Conservation (phyloP, 495 filamentous ascomycete species). For the Neurospora pannonica region DNA sequence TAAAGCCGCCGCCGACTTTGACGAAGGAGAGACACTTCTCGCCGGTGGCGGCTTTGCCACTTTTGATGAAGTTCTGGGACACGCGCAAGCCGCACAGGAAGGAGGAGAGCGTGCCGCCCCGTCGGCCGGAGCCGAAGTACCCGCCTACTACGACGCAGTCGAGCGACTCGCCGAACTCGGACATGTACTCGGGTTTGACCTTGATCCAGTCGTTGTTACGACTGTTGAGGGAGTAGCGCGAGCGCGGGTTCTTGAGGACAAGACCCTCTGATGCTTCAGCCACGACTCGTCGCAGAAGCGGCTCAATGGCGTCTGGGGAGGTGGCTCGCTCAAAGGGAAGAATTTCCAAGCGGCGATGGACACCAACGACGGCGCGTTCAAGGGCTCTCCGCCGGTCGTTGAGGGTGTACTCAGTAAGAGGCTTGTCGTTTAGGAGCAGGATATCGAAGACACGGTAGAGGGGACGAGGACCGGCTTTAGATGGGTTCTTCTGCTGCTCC, state of each 20-base stretch:
- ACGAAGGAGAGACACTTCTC: slow-evolving; percentile 87
- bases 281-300: slow-evolving; percentile 68
- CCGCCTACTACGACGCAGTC: slow-evolving; percentile 86
- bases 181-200: slow-evolving; percentile 98
- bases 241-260: slow-evolving; percentile 88
- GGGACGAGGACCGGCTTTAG: slow-evolving; percentile 61
- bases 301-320: slow-evolving; percentile 63
- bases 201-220: slow-evolving; percentile 98
- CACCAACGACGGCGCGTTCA: slow-evolving; percentile 50
- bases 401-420: slow-evolving; percentile 73
- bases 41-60: slow-evolving; percentile 39
- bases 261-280: slow-evolving; percentile 84
- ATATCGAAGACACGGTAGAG: slow-evolving; percentile 84
- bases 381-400: slow-evolving; percentile 73
- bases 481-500: slow-evolving; percentile 70
- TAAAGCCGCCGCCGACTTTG: slow-evolving; percentile 92
- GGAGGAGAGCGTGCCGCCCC: slow-evolving; percentile 73
- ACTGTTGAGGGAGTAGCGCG: slow-evolving; percentile 76
- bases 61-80: slow-evolving; percentile 53
- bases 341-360: slow-evolving; percentile 71
- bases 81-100: slow-evolving; percentile 82
- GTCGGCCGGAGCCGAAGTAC: slow-evolving; percentile 79
- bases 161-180: slow-evolving; percentile 86
- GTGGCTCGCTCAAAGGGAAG: slow-evolving; percentile 63
- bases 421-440: slow-evolving; percentile 71